Base-by-base conservation (phyloP, 495 filamentous ascomycete genomes). In the Collariella sp. region DNA sequence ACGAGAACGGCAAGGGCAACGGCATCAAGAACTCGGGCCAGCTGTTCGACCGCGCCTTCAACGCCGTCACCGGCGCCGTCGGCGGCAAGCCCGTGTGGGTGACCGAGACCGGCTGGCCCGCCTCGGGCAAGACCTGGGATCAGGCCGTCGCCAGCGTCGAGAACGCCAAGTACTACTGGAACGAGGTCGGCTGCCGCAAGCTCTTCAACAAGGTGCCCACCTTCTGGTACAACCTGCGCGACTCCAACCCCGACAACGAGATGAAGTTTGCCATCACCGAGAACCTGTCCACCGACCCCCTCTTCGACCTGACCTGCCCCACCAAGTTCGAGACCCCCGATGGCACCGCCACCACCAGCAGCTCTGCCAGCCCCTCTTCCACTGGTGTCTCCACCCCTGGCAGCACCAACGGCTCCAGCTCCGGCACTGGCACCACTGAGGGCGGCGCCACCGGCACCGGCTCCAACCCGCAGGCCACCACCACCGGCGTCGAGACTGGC, bases 141-240 rank as follows among this genome's bases (percentile, higher is more conserved):
- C 59, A 78, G 54, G 85, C 81, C 53, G 76, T 78, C 2, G 71
- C 85, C 44, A 81, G 73, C 54, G 54, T 70, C 20, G 70, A 68
- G 41, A 88, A 88, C 68, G 84, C 85, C 47, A 71, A 85, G 76
- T 77, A 72, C 59, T 89, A 81, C 75, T 89, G 85, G 85, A 70
- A 87, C 46, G 71, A 85, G 61, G 76, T 88, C 46, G 83, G 78
- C 46, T 89, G 86, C 79, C 73, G 69, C 50, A 64, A 66, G 61
- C 75, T 87, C 49, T 82, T 87, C 62, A 80, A 77, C 62, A 76
- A 80, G 57, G 70, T 70, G 66, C 84, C 83, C 68, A 84, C 82
- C 50, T 89, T 79, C 76, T 89, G 79, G 78, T 71, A 70, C 63
- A 71, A 68, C 59, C 69, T 74, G 34, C 64, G 67, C 40, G 74